Percentiles rank a stretch among this genome's conserved stretches.
These are phyloP conservation scores for Leccinum fibrillosum DNA, from an alignment of 768 basidiomycete genomes.

Conservation along the genomic window DNA sequence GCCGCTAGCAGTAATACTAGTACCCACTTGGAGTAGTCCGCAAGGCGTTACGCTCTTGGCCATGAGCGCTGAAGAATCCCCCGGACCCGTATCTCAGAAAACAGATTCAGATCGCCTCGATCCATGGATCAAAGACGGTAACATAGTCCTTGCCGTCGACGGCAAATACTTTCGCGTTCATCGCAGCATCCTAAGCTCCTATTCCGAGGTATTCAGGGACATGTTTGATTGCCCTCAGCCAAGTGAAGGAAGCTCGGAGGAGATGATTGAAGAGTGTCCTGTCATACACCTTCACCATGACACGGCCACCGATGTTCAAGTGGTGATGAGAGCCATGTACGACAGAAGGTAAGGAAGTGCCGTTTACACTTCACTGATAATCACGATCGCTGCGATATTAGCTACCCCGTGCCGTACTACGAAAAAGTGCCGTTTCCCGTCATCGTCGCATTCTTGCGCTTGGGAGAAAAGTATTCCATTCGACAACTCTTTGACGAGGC, in stretches of 20 bases:
- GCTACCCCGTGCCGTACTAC: slow-evolving; percentile 10
- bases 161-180: slow-evolving; percentile 6
- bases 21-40: neutral
- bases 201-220: slow-evolving; percentile 5
- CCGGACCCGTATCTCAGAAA: neutral
- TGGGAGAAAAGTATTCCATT: slow-evolving; percentile 25
- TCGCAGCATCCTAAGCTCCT: slow-evolving; percentile 1
- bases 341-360: slow-evolving; percentile 12
- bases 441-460: slow-evolving; percentile 11
- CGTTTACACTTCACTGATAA: neutral
- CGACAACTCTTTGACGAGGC: slow-evolving; percentile 9
- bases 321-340: slow-evolving; percentile 19
- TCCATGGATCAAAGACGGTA: slow-evolving; percentile 7
- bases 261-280: slow-evolving; percentile 14
- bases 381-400: neutral
- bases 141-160: slow-evolving; percentile 2
- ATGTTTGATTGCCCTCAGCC: neutral
- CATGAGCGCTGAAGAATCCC: neutral
- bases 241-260: neutral
- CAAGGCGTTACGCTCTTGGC: neutral
- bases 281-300: slow-evolving; percentile 14
- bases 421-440: slow-evolving; percentile 4
- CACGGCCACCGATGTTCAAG: slow-evolving; percentile 8
- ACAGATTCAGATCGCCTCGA: slow-evolving; percentile 4
- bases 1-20: too few relatives aligned